A percentile compares a stretch with the other conserved stretches of the same genome.
Conservation (phyloP, 352 stramenopile species). For the Globisporangium sylvaticum region DNA sequence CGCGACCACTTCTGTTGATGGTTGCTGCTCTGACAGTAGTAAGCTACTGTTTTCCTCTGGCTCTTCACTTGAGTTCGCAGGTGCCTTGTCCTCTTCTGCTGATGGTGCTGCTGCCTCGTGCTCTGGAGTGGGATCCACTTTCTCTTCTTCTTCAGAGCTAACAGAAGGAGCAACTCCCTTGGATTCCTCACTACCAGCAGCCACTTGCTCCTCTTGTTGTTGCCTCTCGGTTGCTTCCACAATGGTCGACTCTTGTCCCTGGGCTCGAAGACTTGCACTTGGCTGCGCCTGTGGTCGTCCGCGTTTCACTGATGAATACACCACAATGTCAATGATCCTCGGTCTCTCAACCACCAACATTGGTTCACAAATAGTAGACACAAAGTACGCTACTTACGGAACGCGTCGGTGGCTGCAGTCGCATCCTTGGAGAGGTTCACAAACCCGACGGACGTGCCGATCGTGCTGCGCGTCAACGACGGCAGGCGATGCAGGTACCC, state of each 20-base stretch:
- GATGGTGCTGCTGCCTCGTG: neutral
- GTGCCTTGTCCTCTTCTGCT: neutral
- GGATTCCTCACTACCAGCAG: neutral
- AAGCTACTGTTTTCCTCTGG: conserved; percentile 3
- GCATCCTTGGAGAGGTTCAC: conserved; percentile 69
- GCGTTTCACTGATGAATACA: conserved; percentile 8
- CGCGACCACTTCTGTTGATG: neutral
- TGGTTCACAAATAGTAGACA: neutral
- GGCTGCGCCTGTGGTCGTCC: conserved; percentile 3
- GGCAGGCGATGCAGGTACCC: conserved; percentile 96
- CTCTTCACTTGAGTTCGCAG: neutral
- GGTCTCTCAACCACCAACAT: neutral
- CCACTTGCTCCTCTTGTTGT: neutral
- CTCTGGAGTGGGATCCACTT: neutral
- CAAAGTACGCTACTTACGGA: conserved; percentile 36
- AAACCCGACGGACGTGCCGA: conserved; percentile 74
- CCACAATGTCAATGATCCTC: neutral
- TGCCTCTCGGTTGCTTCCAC: neutral
- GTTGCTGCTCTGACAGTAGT: conserved; percentile 12
- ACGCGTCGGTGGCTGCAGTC: conserved; percentile 72
- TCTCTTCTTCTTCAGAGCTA: neutral
- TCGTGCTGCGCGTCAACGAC: conserved; percentile 40
- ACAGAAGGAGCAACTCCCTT: neutral
- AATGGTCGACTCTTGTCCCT: neutral
- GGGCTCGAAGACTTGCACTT: neutral